Percentiles rank a stretch among this genome's conserved stretches.
Conservation (phyloP, 495 filamentous ascomycete genomes). For the Zalerion maritima region DNA sequence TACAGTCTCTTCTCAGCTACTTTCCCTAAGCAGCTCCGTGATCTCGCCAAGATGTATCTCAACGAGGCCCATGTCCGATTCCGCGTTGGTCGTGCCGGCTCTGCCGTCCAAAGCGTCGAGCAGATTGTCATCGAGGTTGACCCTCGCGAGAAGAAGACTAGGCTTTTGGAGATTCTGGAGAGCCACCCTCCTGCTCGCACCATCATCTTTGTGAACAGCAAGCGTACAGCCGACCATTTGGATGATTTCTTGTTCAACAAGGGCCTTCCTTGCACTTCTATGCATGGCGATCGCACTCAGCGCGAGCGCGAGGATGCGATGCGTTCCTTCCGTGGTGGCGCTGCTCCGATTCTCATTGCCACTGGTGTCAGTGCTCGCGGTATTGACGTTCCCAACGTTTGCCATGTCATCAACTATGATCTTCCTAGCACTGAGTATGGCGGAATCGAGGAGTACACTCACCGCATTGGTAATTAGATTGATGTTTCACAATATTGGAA, state of each 20-base stretch:
- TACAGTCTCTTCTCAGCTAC: conserved; percentile 95
- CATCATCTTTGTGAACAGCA: conserved; percentile 80
- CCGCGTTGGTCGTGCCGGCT: conserved; percentile 72
- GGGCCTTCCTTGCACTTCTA: conserved; percentile 66
- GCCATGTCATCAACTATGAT: conserved; percentile 89
- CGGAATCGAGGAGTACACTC: conserved; percentile 88
- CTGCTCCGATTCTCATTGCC: conserved; percentile 63
- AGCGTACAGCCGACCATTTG: conserved; percentile 56
- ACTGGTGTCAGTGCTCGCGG: conserved; percentile 80
- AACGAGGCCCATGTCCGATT: conserved; percentile 57
- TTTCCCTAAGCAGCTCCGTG: conserved; percentile 62
- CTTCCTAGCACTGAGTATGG: conserved; percentile 53
- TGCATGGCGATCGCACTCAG: conserved; percentile 79
- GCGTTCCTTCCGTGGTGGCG: conserved; percentile 66
- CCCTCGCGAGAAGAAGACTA: conserved; percentile 45
- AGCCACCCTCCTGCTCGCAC: conserved; percentile 59
- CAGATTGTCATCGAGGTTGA: conserved; percentile 60
- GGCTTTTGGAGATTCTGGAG: conserved; percentile 57
- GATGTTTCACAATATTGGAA: neutral
- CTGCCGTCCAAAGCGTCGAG: conserved; percentile 59
- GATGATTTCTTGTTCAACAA: conserved; percentile 79
- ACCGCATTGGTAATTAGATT: conserved; percentile 64
- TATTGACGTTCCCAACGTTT: conserved; percentile 74
- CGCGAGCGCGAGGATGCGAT: conserved; percentile 86
- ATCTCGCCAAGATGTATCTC: conserved; percentile 62